Percentiles rank a stretch among this genome's conserved stretches.
Conservation (phyloP, 2,329 filamentous ascomycete genomes). For the Phaeoacremonium minimum region DNA sequence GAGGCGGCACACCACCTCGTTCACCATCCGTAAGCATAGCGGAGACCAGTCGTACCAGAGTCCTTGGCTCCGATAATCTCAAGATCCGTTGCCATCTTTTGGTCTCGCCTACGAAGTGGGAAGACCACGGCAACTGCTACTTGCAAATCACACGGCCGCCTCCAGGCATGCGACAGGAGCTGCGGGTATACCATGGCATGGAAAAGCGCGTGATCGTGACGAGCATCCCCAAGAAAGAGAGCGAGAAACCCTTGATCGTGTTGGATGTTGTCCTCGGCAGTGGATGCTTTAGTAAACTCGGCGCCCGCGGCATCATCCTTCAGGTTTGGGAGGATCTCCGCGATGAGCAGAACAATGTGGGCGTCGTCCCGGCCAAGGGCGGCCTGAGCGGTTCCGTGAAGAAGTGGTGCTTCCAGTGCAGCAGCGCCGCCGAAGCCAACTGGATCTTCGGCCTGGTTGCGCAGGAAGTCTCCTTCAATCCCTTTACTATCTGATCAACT, state of each 20-base stretch:
- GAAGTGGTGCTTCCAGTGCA: slow-evolving; percentile 62
- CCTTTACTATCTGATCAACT: too few species aligned
- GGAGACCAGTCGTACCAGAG: slow-evolving; percentile 42
- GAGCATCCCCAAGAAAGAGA: slow-evolving; percentile 61
- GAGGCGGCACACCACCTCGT: slow-evolving; percentile 43
- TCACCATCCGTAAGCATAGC: slow-evolving; percentile 55
- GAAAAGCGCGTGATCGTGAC: slow-evolving; percentile 84
- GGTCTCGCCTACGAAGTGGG: slow-evolving; percentile 75
- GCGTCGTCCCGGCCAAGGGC: slow-evolving; percentile 46
- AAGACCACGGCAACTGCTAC: slow-evolving; percentile 80
- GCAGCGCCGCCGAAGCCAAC: slow-evolving; percentile 44
- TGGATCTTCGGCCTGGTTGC: slow-evolving; percentile 55
- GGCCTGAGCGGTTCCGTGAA: slow-evolving; percentile 50
- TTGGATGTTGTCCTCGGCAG: slow-evolving; percentile 83
- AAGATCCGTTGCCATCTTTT: slow-evolving; percentile 84
- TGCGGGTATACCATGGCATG: slow-evolving; percentile 57
- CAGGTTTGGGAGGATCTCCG: slow-evolving; percentile 80
- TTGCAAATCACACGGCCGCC: slow-evolving; percentile 79
- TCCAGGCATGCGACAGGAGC: slow-evolving; percentile 53
- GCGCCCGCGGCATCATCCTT: slow-evolving; percentile 80
- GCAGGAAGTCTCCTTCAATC: slow-evolving; percentile 48
- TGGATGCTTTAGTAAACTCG: slow-evolving; percentile 79
- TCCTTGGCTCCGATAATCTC: slow-evolving; percentile 70
- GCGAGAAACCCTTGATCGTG: slow-evolving; percentile 54
- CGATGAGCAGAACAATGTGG: slow-evolving; percentile 53